Evolutionary conservation across 2,329 filamentous ascomycete species (phyloP).

Genomic region (Xylariaceae sp.): DNA sequence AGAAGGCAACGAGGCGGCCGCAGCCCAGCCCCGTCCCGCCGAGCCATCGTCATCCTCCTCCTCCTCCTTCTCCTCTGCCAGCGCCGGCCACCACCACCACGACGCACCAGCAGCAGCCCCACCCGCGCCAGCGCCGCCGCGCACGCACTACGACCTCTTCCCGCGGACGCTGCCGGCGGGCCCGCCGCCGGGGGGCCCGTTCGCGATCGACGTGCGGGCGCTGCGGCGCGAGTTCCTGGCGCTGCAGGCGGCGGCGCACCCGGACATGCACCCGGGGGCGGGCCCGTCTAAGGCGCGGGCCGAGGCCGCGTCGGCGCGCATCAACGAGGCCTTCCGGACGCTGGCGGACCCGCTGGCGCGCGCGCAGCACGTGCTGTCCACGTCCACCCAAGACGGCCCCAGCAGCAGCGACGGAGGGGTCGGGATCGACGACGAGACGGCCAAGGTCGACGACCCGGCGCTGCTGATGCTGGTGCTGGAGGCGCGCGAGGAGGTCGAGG

Average conservation of each 20-base stretch:
- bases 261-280: slow-evolving; percentile 56
- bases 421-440: slow-evolving; percentile 69
- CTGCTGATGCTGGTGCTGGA: slow-evolving; percentile 76
- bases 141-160: slow-evolving; percentile 83
- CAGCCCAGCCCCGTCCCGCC: too few species aligned
- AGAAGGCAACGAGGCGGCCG: too few species aligned
- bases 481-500: slow-evolving; percentile 67
- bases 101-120: not conserved
- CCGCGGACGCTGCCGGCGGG: slow-evolving; percentile 68
- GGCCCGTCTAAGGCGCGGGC: slow-evolving; percentile 50
- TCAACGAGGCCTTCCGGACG: slow-evolving; percentile 90
- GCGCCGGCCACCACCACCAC: not conserved
- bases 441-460: slow-evolving; percentile 58
- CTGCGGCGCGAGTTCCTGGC: slow-evolving; percentile 81
- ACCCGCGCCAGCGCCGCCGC: slow-evolving; percentile 8
- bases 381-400: too few species aligned
- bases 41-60: too few species aligned
- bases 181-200: slow-evolving; percentile 69
- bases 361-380: slow-evolving; percentile 74
- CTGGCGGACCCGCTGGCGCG: slow-evolving; percentile 69
- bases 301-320: slow-evolving; percentile 69
- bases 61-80: too few species aligned
- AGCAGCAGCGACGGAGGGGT: slow-evolving; percentile 56
- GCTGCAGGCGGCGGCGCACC: slow-evolving; percentile 71
- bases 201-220: slow-evolving; percentile 61